Evolutionary conservation across 441 rosid genomes (phyloP).

Genomic region (Syzygium syzygioides): DNA sequence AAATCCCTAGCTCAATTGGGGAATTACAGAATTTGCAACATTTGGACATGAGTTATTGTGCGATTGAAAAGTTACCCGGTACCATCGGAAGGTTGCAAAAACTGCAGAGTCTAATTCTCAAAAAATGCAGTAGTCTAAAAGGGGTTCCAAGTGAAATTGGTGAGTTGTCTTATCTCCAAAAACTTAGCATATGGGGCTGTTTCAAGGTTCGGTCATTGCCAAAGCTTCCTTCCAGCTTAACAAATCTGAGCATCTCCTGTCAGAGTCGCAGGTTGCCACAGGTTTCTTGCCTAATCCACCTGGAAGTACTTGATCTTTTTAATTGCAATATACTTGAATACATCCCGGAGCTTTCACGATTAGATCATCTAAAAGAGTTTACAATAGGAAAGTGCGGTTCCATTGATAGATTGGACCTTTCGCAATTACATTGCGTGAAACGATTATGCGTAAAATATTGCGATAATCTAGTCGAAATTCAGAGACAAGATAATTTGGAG

Average conservation of each 20-base stretch:
- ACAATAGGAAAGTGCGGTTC: not conserved
- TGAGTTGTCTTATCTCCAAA: not conserved
- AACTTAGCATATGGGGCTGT: not conserved
- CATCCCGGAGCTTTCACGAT: not conserved
- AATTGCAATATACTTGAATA: not conserved
- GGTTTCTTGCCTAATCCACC: not conserved
- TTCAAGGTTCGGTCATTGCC: accelerated
- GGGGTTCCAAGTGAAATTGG: not conserved
- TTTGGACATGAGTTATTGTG: not conserved
- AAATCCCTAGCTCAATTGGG: not conserved
- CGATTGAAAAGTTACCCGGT: not conserved
- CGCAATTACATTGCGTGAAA: not conserved
- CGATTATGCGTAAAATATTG: not conserved
- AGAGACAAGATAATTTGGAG: not conserved
- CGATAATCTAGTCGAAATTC: not conserved
- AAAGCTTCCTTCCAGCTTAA: not conserved
- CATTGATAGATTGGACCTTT: not conserved
- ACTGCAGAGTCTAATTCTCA: not conserved
- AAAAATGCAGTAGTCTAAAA: accelerated
- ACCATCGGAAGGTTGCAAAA: not conserved
- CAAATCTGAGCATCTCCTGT: not conserved
- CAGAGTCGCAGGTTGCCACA: not conserved
- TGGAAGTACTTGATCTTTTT: not conserved
- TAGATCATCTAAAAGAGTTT: no score
- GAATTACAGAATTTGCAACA: not conserved